These are phyloP conservation scores for Saxispiralis lemnorum DNA, from an alignment of 495 filamentous ascomycete genomes.

Conservation along the genomic window DNA sequence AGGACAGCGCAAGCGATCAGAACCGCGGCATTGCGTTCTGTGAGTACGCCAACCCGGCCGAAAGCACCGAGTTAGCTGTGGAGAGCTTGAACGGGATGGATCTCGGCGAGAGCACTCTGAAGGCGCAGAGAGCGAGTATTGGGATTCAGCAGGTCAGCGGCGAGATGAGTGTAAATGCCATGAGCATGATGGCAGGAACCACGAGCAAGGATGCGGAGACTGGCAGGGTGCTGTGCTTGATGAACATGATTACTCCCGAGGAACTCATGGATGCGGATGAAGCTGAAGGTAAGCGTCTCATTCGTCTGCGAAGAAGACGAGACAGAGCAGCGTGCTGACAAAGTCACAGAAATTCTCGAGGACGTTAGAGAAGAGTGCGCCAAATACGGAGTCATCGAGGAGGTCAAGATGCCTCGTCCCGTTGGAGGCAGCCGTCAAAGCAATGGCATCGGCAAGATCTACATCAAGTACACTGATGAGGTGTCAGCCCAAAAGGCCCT, in stretches of 20 bases:
- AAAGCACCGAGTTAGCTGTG: slow-evolving; percentile 63
- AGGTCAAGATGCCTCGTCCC: slow-evolving; percentile 81
- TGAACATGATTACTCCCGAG: slow-evolving; percentile 96
- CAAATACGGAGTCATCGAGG: slow-evolving; percentile 70
- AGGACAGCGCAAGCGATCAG: slow-evolving; percentile 70
- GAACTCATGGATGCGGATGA: slow-evolving; percentile 87
- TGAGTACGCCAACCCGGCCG: slow-evolving; percentile 64
- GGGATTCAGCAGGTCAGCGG: slow-evolving; percentile 80
- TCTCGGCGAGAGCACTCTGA: slow-evolving; percentile 68
- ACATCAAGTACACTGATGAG: slow-evolving; percentile 68
- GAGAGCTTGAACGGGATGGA: slow-evolving; percentile 86
- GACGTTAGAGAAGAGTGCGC: slow-evolving; percentile 81
- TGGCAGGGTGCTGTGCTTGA: slow-evolving; percentile 66
- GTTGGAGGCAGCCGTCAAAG: slow-evolving; percentile 61
- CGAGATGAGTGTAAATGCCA: slow-evolving; percentile 92
- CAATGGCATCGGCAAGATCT: slow-evolving; percentile 92
- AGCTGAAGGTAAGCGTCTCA: slow-evolving; percentile 75
- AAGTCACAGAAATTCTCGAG: slow-evolving; percentile 65
- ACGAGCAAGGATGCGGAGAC: slow-evolving; percentile 51
- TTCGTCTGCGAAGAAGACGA: no score
- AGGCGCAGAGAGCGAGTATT: slow-evolving; percentile 74
- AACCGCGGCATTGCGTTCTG: slow-evolving; percentile 95
- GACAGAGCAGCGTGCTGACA: slow-evolving; percentile 13
- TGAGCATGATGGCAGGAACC: slow-evolving; percentile 96
- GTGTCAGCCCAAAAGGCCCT: slow-evolving; percentile 72